Percentiles rank a stretch among this genome's conserved stretches.
phyloP scores from a whole-genome alignment of 257 asterid genomes.

The Solanum sparsipilum region DNA sequence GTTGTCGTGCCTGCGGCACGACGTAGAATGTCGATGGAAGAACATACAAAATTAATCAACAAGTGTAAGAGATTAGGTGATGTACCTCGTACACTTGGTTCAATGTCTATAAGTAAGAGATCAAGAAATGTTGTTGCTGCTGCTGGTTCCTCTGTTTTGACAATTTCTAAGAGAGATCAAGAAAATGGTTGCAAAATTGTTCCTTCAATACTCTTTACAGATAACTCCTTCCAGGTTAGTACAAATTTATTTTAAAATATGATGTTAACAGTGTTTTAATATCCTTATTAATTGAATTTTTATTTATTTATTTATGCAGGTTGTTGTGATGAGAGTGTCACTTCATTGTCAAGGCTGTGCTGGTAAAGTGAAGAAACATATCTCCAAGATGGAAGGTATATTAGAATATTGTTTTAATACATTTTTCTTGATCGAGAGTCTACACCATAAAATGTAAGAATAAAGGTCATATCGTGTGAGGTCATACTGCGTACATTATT shows the following conservation, averaged over 20 bases:
- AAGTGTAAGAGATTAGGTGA: constrained; percentile 19
- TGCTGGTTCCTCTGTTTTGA: constrained; percentile 11
- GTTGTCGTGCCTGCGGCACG: constrained; percentile 19
- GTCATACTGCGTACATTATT: background rate
- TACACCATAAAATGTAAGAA: background rate
- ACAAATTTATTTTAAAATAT: background rate
- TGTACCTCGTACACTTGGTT: background rate
- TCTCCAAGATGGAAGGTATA: constrained; percentile 81
- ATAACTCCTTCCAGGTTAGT: constrained; percentile 34
- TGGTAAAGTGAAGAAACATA: constrained; percentile 64
- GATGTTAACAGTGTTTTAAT: background rate
- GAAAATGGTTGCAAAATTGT: constrained; percentile 10
- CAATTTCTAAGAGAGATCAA: background rate
- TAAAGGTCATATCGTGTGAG: background rate
- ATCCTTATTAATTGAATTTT: background rate
- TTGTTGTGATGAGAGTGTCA: constrained; percentile 84
- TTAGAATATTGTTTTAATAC: background rate
- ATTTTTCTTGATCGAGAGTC: background rate
- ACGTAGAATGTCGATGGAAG: background rate
- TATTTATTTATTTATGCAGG: constrained; percentile 20
- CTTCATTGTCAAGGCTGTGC: constrained; percentile 92
- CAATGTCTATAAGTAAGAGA: constrained; percentile 5
- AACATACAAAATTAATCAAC: constrained; percentile 7
- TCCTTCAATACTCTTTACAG: constrained; percentile 18
- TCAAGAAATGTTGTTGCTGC: background rate